These are phyloP conservation scores for Talaromyces sp. DNA, from an alignment of 2,329 filamentous ascomycete species.

Conservation along the genomic window DNA sequence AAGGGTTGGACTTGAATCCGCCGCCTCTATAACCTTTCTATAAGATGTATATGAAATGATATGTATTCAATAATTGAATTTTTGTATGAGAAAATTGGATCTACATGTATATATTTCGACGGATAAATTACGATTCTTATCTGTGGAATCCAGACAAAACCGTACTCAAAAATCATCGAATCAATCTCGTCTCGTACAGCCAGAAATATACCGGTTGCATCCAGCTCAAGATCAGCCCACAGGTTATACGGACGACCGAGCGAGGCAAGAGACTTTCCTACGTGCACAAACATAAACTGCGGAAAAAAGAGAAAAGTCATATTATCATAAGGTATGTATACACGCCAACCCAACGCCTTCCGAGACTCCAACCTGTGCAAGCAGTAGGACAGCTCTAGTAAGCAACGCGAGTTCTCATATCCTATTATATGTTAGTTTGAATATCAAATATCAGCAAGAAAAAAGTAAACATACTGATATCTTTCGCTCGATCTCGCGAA, in stretches of 20 bases:
- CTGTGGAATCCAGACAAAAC: constrained; percentile 32
- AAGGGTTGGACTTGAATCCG: constrained; percentile 54
- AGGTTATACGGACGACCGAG: constrained; percentile 36
- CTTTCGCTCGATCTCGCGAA: constrained; percentile 92
- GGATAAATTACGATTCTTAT: constrained; percentile 41
- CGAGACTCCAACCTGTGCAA: constrained; percentile 9
- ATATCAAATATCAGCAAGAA: constrained; percentile 2
- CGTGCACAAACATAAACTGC: neutral
- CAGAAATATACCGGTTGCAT: constrained; percentile 22
- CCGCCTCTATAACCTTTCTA: constrained; percentile 35
- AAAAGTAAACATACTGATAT: constrained; percentile 56
- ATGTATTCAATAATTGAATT: neutral
- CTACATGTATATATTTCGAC: constrained; percentile 28
- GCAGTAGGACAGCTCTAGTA: constrained; percentile 29
- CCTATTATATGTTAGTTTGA: constrained; percentile 28
- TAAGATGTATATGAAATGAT: neutral
- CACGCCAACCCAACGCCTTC: constrained; percentile 1
- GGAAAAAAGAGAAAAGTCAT: neutral
- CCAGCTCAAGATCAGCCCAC: constrained; percentile 37
- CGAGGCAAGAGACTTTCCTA: constrained; percentile 43
- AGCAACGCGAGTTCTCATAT: constrained; percentile 53
- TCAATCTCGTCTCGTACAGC: constrained; percentile 43
- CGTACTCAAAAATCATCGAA: constrained; percentile 49
- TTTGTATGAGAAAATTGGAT: neutral
- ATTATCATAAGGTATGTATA: neutral